phyloP scores from a whole-genome alignment of 2,329 filamentous ascomycete genomes.

The Fusarium buharicum region DNA sequence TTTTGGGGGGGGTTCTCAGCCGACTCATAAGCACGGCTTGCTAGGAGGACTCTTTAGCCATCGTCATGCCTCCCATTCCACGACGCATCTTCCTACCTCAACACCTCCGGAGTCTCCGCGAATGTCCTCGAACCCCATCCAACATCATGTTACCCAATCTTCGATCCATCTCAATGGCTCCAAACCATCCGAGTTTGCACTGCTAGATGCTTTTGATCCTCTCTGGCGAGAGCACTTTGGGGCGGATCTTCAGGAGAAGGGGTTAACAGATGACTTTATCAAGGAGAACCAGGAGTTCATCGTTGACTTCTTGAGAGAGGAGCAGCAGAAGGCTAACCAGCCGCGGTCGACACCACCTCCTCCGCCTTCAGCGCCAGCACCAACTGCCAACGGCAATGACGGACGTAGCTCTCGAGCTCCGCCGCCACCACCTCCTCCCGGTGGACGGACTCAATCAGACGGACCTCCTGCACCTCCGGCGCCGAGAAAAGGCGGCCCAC shows the following conservation, averaged over 20 bases:
- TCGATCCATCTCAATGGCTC: conserved; percentile 60
- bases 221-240: conserved; percentile 74
- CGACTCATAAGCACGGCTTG: conserved; percentile 57
- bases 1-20: conserved; percentile 67
- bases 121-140: conserved; percentile 51
- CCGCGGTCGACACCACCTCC: conserved; percentile 42
- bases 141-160: conserved; percentile 54
- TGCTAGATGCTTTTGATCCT: conserved; percentile 72
- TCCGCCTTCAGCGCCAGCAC: conserved; percentile 44
- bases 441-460: conserved; percentile 37
- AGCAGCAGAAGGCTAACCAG: conserved; percentile 57
- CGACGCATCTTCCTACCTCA: conserved; percentile 63
- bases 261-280: conserved; percentile 73
- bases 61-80: conserved; percentile 63
- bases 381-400: conserved; percentile 48
- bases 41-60: conserved; percentile 72
- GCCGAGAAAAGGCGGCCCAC: conserved; percentile 45
- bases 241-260: conserved; percentile 70
- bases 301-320: conserved; percentile 69
- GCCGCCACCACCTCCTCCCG: conserved; percentile 53
- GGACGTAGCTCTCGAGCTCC: conserved; percentile 48
- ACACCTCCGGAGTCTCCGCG: conserved; percentile 68
- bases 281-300: conserved; percentile 76
- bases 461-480: conserved; percentile 48
- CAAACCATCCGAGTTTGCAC: conserved; percentile 63